Conservation (phyloP, 2,329 filamentous ascomycete genomes). For the Chaetomium sp. region DNA sequence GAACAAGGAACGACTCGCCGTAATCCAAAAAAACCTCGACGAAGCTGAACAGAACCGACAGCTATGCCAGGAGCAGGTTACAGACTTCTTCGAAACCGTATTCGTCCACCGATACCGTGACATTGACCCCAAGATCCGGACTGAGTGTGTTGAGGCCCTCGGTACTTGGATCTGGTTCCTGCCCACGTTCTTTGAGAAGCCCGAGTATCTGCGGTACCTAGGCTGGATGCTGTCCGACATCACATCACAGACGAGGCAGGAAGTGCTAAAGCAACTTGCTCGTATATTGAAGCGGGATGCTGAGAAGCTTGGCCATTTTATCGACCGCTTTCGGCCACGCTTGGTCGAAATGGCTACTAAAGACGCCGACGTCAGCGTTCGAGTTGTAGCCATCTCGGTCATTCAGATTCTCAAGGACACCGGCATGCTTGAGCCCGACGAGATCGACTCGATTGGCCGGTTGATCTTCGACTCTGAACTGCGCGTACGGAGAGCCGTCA, state of each 20-base stretch:
- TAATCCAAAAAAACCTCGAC: constrained; percentile 71
- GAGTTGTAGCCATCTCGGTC: constrained; percentile 77
- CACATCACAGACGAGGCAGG: constrained; percentile 71
- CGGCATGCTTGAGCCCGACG: constrained; percentile 85
- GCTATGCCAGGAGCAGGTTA: constrained; percentile 69
- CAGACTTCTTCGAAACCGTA: constrained; percentile 86
- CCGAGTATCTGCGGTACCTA: constrained; percentile 85
- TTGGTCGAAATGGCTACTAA: constrained; percentile 90
- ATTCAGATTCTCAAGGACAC: constrained; percentile 80
- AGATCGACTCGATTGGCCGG: constrained; percentile 85
- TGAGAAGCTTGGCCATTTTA: constrained; percentile 86
- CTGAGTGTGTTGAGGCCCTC: constrained; percentile 83
- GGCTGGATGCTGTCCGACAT: constrained; percentile 94
- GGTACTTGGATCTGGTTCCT: constrained; percentile 86
- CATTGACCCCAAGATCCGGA: constrained; percentile 83
- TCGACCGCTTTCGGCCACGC: constrained; percentile 83
- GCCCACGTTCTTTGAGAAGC: constrained; percentile 87
- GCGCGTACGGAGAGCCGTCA: constrained; percentile 83
- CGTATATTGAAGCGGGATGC: constrained; percentile 79
- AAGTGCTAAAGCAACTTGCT: constrained; percentile 81
- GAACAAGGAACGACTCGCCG: constrained; percentile 74
- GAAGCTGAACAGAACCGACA: constrained; percentile 71
- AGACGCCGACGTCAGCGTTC: constrained; percentile 79
- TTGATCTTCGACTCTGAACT: constrained; percentile 87
- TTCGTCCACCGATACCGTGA: constrained; percentile 97